Evolutionary conservation across 345 rosid genomes (phyloP), one percentile per base, ranked within the genome.

Genomic region (Laguncularia racemosa): DNA sequence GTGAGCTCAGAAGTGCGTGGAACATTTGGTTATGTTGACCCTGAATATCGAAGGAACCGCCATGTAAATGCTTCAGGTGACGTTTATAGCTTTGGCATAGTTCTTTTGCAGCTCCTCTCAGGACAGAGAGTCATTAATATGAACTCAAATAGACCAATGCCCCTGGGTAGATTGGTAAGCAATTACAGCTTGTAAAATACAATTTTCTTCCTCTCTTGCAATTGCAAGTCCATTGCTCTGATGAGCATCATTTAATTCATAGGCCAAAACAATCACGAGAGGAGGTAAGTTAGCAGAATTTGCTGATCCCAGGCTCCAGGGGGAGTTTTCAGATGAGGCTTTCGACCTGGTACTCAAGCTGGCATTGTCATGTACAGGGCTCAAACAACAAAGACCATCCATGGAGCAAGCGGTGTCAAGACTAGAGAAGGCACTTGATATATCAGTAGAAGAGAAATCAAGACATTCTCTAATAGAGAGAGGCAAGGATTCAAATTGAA

Each of bases 1-100:
- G 90, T 76, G 67, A 81, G 81, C 66, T 78, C 86, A 54, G 84
- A 81, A 74, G 83, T 84, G 48, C 66, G 86, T 60, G 86, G 90
- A 21, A 84, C 84, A 18, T 78, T 81, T n/a, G 86, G 84, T 18
- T 78, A 78, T 52, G 84, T 84, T 11, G 83, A 84, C 64, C 84
- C 83, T 19, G 86, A 78, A 58, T 84, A 81, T 61, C 67, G 71
- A 59, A 68, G 67, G 52, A 84, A 81, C 64, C 83, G 50, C 62
- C 81, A 20, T 11, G 90, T 84, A 17, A 74, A 80, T 59, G 79
- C 84, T 14, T 73, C 70, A 2, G 86, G 84, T 0, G 81, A 78
- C 60, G 84, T 78, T 23, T 81, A 84, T 56, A 84, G 86, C 57
- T 78, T 81, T 1, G 84, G 86, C 21, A 75, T 81, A 5, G 86